phyloP scores from a whole-genome alignment of 192 early-diverging fungal genomes.

The Dissophora globulifera region DNA sequence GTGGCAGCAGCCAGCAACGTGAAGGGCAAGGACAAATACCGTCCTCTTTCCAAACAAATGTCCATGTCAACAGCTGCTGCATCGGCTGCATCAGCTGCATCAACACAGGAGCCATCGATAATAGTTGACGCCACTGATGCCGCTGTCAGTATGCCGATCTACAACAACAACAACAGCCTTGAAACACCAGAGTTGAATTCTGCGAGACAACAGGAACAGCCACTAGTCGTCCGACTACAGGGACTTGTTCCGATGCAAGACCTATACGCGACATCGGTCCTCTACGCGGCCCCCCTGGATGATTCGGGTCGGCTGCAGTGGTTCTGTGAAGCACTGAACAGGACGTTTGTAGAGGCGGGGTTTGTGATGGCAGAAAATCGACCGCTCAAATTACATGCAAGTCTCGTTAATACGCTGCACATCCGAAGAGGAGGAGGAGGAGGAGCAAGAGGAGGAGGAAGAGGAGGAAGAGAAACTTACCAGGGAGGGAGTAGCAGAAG shows the following conservation, averaged over 20 bases:
- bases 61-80: no score
- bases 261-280: not conserved
- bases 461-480: conserved; percentile 2
- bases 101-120: no score
- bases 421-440: not conserved
- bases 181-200: no score
- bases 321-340: conserved; percentile 1
- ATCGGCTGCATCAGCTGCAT: no score
- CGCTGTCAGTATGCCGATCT: no score
- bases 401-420: conserved; percentile 8
- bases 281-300: conserved; percentile 5
- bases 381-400: conserved; percentile 6
- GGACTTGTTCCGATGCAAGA: conserved; percentile 8
- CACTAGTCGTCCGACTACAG: not conserved
- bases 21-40: not conserved
- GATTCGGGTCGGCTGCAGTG: not conserved
- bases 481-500: not conserved
- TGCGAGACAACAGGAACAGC: no score
- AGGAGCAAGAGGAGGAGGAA: not conserved
- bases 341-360: conserved; percentile 1
- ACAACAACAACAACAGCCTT: no score
- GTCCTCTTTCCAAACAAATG: not conserved
- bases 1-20: not conserved
- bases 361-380: not conserved
- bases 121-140: no score